Conservation (phyloP, 2,329 filamentous ascomycete species). For the Colletotrichum coccodes region DNA sequence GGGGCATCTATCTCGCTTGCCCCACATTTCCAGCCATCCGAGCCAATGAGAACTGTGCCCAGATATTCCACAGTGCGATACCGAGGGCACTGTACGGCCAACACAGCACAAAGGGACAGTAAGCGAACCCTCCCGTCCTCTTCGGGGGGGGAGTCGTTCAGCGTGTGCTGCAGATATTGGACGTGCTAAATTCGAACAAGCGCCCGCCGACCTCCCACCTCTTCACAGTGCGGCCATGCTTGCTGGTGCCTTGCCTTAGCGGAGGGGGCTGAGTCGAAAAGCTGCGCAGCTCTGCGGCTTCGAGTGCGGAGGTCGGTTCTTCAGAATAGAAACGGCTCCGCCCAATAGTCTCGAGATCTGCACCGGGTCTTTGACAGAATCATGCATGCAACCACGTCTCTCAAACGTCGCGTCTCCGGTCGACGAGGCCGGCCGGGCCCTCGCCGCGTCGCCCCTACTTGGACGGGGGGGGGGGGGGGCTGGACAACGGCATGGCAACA, state of each 20-base stretch:
- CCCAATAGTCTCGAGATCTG: neutral
- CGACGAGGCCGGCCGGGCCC: neutral
- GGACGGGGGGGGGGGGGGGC: neutral
- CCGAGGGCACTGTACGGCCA: too few relatives aligned
- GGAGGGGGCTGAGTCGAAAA: conserved; percentile 18
- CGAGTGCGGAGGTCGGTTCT: neutral
- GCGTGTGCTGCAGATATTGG: conserved; percentile 1
- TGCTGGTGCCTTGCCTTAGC: conserved; percentile 16
- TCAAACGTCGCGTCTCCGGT: neutral
- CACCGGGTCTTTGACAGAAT: neutral
- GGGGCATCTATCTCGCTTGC: neutral
- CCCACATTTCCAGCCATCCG: neutral
- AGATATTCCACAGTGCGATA: too few relatives aligned
- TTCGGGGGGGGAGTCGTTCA: neutral
- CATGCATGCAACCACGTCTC: neutral
- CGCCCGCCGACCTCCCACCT: conserved; percentile 10
- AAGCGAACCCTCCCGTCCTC: too few relatives aligned
- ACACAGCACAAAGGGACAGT: too few relatives aligned
- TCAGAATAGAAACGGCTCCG: conserved; percentile 24
- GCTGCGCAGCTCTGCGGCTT: conserved; percentile 11
- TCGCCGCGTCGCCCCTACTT: neutral
- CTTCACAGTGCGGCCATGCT: conserved; percentile 19
- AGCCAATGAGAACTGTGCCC: neutral
- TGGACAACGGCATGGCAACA: conserved; percentile 19
- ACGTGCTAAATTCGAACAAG: conserved; percentile 13